Conservation (phyloP, 2,329 filamentous ascomycete species). For the Ophiognomonia clavigignenti-juglandacearum region DNA sequence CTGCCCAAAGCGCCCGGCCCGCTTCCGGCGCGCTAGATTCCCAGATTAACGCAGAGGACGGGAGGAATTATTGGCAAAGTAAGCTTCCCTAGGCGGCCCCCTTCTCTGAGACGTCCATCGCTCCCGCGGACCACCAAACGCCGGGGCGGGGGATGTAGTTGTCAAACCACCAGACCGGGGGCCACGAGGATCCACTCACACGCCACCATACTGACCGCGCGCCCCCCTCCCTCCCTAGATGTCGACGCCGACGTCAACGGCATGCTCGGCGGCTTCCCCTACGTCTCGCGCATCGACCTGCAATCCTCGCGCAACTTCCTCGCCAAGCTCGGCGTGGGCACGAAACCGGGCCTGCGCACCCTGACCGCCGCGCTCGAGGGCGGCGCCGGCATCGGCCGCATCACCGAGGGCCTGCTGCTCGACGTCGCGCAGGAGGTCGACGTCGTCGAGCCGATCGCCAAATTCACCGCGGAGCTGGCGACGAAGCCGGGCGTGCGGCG, state of each 20-base stretch:
- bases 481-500: slow-evolving; percentile 53
- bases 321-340: slow-evolving; percentile 56
- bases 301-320: slow-evolving; percentile 67
- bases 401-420: slow-evolving; percentile 74
- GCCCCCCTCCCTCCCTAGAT: background rate
- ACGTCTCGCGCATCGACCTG: slow-evolving; percentile 66
- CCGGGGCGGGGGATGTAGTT: no score
- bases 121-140: background rate
- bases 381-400: slow-evolving; percentile 66
- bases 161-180: no score
- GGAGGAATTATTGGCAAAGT: slow-evolving; percentile 42
- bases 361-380: slow-evolving; percentile 31
- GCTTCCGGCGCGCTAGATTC: slow-evolving; percentile 24
- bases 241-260: slow-evolving; percentile 51
- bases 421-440: slow-evolving; percentile 69
- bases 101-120: background rate
- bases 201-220: no score
- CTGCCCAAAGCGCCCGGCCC: slow-evolving; percentile 1
- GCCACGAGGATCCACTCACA: no score
- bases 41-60: slow-evolving; percentile 29
- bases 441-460: slow-evolving; percentile 77
- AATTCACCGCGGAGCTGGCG: slow-evolving; percentile 65
- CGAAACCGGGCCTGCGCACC: slow-evolving; percentile 26
- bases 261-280: slow-evolving; percentile 70
- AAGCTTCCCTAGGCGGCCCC: background rate